phyloP scores from a whole-genome alignment of 2,329 filamentous ascomycete genomes.

The Calonectria leucothoes region DNA sequence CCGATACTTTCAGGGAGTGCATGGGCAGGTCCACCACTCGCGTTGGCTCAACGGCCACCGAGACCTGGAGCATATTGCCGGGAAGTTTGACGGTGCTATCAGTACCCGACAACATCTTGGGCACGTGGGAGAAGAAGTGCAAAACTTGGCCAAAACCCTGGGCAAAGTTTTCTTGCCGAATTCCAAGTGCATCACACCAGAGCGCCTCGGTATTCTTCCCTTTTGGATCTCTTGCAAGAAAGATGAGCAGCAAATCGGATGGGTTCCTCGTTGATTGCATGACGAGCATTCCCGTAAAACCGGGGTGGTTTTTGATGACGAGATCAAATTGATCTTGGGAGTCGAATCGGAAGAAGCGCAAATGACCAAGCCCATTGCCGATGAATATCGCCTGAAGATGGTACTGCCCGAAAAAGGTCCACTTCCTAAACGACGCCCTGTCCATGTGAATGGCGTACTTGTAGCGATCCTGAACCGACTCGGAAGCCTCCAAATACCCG shows the following conservation, averaged over 20 bases:
- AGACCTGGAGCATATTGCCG: not conserved
- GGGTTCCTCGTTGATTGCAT: not conserved
- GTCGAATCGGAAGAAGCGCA: not conserved
- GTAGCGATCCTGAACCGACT: not conserved
- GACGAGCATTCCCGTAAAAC: not conserved
- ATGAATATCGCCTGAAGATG: not conserved
- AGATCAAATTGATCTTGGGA: not conserved
- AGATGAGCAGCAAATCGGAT: not conserved
- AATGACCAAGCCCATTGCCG: not conserved
- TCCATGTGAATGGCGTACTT: not conserved
- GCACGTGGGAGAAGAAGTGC: not conserved
- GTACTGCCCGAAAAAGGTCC: not conserved
- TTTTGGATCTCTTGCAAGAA: not conserved
- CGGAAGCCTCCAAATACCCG: not conserved
- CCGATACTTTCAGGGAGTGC: not conserved
- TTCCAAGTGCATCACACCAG: not conserved
- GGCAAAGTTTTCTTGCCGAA: not conserved
- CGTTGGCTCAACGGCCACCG: not conserved
- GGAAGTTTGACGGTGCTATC: not conserved
- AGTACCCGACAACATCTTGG: not conserved
- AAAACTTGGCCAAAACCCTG: not conserved
- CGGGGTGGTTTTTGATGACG: not conserved
- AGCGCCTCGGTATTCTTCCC: not conserved
- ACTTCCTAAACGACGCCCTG: not conserved
- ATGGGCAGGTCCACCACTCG: not conserved